Evolutionary conservation across 352 stramenopile genomes (phyloP), one percentile per base, ranked within the genome.

Genomic region (Globisporangium carolinianum): DNA sequence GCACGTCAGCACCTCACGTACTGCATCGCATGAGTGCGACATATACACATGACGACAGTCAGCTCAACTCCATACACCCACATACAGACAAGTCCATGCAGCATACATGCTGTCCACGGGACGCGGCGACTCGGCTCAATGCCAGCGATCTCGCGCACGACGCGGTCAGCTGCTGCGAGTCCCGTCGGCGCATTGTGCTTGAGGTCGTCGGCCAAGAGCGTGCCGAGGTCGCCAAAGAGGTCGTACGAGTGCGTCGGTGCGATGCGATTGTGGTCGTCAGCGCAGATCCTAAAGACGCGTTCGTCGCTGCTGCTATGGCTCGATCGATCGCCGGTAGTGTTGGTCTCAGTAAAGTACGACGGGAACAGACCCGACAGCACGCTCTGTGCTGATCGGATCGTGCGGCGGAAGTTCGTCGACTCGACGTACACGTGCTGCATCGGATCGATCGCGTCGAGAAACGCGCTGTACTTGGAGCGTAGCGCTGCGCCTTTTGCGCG

Each of bases 341-440:
- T 15, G 24, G 15, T 6, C 5, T 68, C 50, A 3, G 48, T 17
- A 55, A 87, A 86, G 47, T 67, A 63, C 35, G 81, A 64, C 0
- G 77, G 80, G 37, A 90, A 91, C 53, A 93, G 66, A 11, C 83
- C 83, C 4, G 63, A 69, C 17, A 91, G 66, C 32, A 91, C 60
- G 64, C 78, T 80, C 66, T 93, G 80, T 42, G 78, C 73, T 15
- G 83, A 90, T 2, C 74, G 72, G 43, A 91, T 85, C 35, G 83
- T 93, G 15, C 80, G 71, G 1, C 76, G 65, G 52, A 93, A 83
- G 62, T 93, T 91, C 51, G 83, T 93, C 55, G 79, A 91, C 57
- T 86, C 67, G 12, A 90, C 77, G 51, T 90, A 77, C 38, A 92
- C 62, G 42, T 89, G 63, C 11, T 38, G 51, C 6, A 56, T 45